Conservation (phyloP, 2,329 filamentous ascomycete species). For the Monilinia vaccinii-corymbosi region DNA sequence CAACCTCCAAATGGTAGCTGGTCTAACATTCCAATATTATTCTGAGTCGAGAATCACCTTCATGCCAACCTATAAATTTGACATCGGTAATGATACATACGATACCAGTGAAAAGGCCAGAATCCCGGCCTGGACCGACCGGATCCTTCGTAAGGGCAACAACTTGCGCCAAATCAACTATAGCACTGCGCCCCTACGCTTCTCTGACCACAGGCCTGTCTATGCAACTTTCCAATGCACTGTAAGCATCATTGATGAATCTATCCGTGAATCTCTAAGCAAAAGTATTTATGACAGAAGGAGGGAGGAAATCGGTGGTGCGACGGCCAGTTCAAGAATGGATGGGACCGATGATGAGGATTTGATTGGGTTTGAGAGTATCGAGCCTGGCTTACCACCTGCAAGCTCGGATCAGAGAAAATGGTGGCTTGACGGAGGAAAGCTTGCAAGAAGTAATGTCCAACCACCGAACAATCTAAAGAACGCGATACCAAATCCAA, state of each 20-base stretch:
- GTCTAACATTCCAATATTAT: constrained; percentile 82
- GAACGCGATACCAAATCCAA: constrained; percentile 59
- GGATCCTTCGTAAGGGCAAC: constrained; percentile 76
- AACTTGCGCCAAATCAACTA: constrained; percentile 80
- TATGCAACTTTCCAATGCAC: constrained; percentile 81
- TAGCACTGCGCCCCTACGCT: constrained; percentile 69
- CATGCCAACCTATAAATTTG: constrained; percentile 90
- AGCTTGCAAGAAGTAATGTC: constrained; percentile 54
- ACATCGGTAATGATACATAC: constrained; percentile 79
- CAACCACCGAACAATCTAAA: constrained; percentile 57
- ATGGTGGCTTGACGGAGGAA: constrained; percentile 62
- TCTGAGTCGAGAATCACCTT: constrained; percentile 84
- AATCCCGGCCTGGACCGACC: constrained; percentile 96
- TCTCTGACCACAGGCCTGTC: constrained; percentile 95
- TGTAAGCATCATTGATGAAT: constrained; percentile 73
- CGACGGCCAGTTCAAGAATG: constrained; percentile 48
- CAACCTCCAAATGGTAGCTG: constrained; percentile 93
- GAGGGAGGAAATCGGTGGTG: constrained; percentile 56
- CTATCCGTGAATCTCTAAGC: constrained; percentile 61
- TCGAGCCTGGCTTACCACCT: constrained; percentile 66
- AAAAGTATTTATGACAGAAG: constrained; percentile 63
- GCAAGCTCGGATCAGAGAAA: constrained; percentile 60
- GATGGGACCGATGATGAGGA: constrained; percentile 70
- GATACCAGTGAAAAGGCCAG: constrained; percentile 88
- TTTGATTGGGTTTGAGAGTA: constrained; percentile 68